A percentile compares a stretch with the other conserved stretches of the same genome.
These are phyloP conservation scores for Pleomassaria siparia DNA, from an alignment of 2,329 filamentous ascomycete genomes.

Conservation along the genomic window DNA sequence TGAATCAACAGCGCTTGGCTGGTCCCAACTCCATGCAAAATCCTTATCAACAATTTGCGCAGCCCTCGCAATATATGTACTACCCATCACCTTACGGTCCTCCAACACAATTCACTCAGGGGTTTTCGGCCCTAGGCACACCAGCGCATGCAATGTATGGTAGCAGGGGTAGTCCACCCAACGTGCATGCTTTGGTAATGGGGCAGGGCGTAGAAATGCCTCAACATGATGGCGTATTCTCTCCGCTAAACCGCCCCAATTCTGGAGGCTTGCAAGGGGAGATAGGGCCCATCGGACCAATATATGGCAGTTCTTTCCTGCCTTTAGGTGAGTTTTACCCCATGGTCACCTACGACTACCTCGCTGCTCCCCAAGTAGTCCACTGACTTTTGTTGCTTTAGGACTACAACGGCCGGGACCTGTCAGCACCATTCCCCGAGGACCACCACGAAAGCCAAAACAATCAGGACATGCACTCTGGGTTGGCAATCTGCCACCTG, in stretches of 20 bases:
- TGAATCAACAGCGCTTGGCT: conserved; percentile 28
- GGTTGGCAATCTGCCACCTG: conserved; percentile 90
- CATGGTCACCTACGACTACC: too few species aligned
- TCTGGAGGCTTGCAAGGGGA: conserved; percentile 20
- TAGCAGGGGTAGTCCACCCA: conserved; percentile 30
- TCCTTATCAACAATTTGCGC: conserved; percentile 34
- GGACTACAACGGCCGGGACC: conserved; percentile 14
- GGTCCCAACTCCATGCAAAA: conserved; percentile 24
- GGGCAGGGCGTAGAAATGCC: conserved; percentile 24
- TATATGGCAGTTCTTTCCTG: conserved; percentile 18
- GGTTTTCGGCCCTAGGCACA: conserved; percentile 25
- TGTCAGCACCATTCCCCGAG: conserved; percentile 52
- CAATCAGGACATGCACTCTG: conserved; percentile 85
- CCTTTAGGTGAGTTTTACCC: conserved; percentile 22
- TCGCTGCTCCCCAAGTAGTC: too few species aligned
- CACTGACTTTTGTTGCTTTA: background rate
- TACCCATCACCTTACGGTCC: conserved; percentile 36
- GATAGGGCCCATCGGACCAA: conserved; percentile 13
- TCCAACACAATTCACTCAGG: conserved; percentile 29
- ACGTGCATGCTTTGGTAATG: conserved; percentile 17
- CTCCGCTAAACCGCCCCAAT: conserved; percentile 14
- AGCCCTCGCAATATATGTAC: conserved; percentile 38
- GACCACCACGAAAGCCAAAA: conserved; percentile 67
- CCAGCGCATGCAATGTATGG: conserved; percentile 31
- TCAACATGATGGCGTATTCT: conserved; percentile 22